Percentiles rank a stretch among this genome's conserved stretches.
These are phyloP conservation scores for Boletus tylopilopsis DNA, from an alignment of 768 basidiomycete species.

Conservation along the genomic window DNA sequence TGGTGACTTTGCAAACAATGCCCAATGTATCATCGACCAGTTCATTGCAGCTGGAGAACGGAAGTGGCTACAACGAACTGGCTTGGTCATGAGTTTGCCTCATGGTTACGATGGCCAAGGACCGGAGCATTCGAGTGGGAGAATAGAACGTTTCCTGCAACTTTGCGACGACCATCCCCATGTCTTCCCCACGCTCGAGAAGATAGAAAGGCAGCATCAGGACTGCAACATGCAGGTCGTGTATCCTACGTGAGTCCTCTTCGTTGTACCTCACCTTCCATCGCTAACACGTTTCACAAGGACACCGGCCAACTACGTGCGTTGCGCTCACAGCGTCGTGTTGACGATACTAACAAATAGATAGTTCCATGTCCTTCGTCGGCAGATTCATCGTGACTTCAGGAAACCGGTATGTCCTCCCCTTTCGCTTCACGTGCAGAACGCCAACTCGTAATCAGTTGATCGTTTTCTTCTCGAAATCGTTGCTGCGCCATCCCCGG, in stretches of 20 bases:
- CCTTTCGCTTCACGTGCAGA: neutral
- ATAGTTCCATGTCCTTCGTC: constrained; percentile 93
- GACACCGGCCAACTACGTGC: constrained; percentile 91
- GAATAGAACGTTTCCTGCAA: constrained; percentile 95
- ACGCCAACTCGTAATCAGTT: constrained; percentile 43
- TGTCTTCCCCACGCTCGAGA: constrained; percentile 81
- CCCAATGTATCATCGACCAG: constrained; percentile 97
- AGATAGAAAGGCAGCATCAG: constrained; percentile 93
- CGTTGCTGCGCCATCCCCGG: constrained; percentile 88
- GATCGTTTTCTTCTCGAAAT: constrained; percentile 96
- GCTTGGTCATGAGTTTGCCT: constrained; percentile 83
- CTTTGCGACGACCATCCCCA: constrained; percentile 97
- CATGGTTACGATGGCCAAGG: constrained; percentile 99
- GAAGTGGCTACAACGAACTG: constrained; percentile 95
- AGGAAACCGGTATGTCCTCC: constrained; percentile 77
- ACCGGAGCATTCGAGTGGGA: constrained; percentile 94
- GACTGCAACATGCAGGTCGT: constrained; percentile 99
- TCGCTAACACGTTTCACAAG: constrained; percentile 36
- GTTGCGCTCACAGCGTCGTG: neutral
- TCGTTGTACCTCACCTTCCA: neutral
- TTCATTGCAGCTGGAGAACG: constrained; percentile 97
- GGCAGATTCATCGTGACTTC: constrained; percentile 97
- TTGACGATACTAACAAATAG: constrained; percentile 12
- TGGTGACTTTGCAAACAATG: constrained; percentile 97
- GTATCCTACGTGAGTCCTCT: constrained; percentile 77